Evolutionary conservation across 768 basidiomycete species (phyloP), one percentile per base, ranked within the genome.

Genomic region (Gymnopilus dilepis): DNA sequence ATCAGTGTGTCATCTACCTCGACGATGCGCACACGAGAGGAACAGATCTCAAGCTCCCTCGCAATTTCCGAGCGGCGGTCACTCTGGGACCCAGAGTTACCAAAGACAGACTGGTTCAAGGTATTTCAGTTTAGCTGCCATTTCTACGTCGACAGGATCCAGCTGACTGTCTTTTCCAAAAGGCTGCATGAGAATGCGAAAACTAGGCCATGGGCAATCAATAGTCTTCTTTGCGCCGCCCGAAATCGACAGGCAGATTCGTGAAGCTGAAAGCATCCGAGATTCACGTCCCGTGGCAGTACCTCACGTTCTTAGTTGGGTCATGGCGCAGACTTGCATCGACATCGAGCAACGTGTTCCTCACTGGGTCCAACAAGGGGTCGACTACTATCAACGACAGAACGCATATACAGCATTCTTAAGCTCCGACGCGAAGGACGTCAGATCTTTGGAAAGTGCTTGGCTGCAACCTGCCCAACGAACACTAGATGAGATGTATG

Each of bases 151-250:
- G 43, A 30, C 22, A 40, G 5, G n/a, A 13, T 13, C 11, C 45
- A 40, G n/a, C 28, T 45, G 54, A 21, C 57, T 26, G n/a, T 50
- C 19, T 55, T 43, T 21, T 11, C 9, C 13, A 24, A 2, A 13
- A 84, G 83, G 82, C 4, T 84, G 83, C 57, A 84, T 84, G 83
- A 73, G 83, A 15, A 82, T 84, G 83, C 75, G 84, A 3, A 74
- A 77, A 64, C 74, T 84, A 1, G 84, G 83, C 7, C 66, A 71
- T 15, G 79, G 78, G 0, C 83, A 84, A 57, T 79, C 82, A 1
- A 65, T 84, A n/a, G 70, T 79, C 58, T 83, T 84, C 65, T 80
- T 80, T 51, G 81, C 79, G 13, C 76, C 83, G 3, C 65, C 68
- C 0, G 81, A 82, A 45, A 72, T 82, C 3, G 76, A 80, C 56